Base-by-base conservation (phyloP, 257 asterid species). In the Plectranthus barbatus region DNA sequence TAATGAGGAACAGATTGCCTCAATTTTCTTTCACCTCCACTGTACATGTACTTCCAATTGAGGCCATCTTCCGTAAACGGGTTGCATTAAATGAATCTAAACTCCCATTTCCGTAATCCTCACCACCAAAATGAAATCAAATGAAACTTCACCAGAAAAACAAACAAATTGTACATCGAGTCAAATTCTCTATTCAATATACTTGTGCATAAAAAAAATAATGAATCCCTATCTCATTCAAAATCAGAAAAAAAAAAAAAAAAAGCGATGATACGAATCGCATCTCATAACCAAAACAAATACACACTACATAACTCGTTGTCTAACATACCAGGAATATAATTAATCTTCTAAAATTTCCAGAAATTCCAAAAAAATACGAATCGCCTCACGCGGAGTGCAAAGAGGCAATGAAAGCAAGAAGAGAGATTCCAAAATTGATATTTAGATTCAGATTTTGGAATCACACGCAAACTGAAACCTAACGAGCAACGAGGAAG, bases 271-370 rank as follows among this genome's bases (percentile, higher is more conserved):
- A 26, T 26, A 26, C 31, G 5, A 26, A 26, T 26, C 31, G 5
- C 31, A 26, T 5, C 31, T 2, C 31, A 26, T 26, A 26, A 52
- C 9, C 42, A 13, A 62, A 33, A 26, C 46, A 19, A 33, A 57
- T 6, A 14, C 39, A 23, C 15, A 21, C 3, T 4, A 4, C 17
- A 11, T 9, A 8, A 23, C 23, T 42, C 40, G 29, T 4, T 5
- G 15, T 9, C 23, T 18, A 21, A 3, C 62, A 52, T 34, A 76
- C 81, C 81, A 13, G 13, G n/a, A n/a, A n/a, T n/a, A n/a, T n/a
- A 37, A 37, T 64, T 41, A 60, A 42, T 60, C 36, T 64, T n/a
- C 19, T 42, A 33, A 41, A 3, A 12, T 36, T 45, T 44, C 44
- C 42, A 61, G 42, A 45, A 47, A 31, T 40, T 18, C 20, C 31